A percentile compares a stretch with the other conserved stretches of the same genome.
phyloP scores from a whole-genome alignment of 768 basidiomycete genomes.

The Candolleomyces efflorescens region DNA sequence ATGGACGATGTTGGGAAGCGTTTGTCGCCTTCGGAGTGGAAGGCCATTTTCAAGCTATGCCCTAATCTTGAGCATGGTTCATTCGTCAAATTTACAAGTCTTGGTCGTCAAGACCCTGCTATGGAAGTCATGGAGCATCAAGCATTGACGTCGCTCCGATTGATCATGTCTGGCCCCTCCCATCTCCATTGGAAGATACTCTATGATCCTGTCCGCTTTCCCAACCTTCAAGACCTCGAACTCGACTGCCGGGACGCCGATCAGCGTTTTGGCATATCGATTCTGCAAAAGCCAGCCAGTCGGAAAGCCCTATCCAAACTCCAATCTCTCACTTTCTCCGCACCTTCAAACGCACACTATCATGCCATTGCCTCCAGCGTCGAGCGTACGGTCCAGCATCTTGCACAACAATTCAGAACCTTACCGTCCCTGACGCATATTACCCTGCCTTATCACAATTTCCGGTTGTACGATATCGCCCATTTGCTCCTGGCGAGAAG shows the following conservation, averaged over 20 bases:
- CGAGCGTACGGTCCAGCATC: not conserved
- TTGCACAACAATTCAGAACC: not conserved
- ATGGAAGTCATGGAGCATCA: not conserved
- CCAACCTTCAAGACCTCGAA: not conserved
- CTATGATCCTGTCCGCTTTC: not conserved
- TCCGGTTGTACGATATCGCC: not conserved
- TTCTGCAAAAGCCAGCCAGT: too few species aligned
- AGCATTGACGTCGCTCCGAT: not conserved
- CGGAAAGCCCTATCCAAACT: not conserved
- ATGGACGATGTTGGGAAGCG: not conserved
- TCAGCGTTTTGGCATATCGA: too few species aligned
- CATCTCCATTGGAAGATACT: not conserved
- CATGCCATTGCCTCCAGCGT: not conserved
- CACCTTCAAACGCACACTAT: not conserved
- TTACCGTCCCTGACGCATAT: not conserved
- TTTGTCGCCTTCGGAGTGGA: not conserved
- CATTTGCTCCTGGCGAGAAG: not conserved
- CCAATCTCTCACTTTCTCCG: not conserved
- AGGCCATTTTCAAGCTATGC: not conserved
- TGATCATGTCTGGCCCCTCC: not conserved
- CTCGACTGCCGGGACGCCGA: not conserved
- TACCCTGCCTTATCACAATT: not conserved
- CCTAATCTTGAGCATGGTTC: not conserved
- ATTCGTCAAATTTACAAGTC: not conserved
- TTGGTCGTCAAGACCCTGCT: not conserved